Evolutionary conservation across 371 early-diverging fungal genomes (phyloP).

Genomic region (Entomophthora muscae): DNA sequence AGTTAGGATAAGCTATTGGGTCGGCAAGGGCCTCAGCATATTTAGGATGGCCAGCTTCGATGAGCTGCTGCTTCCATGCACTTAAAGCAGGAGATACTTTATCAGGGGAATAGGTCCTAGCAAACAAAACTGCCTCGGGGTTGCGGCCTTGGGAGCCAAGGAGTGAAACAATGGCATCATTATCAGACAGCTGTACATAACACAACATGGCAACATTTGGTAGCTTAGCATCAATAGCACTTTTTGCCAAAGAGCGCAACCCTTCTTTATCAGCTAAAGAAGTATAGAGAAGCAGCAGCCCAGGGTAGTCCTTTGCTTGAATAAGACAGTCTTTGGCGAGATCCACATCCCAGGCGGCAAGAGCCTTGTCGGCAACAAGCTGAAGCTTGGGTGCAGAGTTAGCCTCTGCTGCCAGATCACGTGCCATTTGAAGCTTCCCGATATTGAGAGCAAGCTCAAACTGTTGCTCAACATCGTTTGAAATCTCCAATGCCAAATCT

Average conservation of each 20-base stretch:
- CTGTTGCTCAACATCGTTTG: constrained; percentile 83
- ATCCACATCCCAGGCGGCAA: constrained; percentile 52
- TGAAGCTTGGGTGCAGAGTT: constrained; percentile 82
- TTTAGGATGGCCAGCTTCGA: constrained; percentile 47
- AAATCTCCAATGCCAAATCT: constrained; percentile 79
- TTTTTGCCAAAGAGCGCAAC: constrained; percentile 46
- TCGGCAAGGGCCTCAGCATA: constrained; percentile 77
- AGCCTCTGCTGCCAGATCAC: constrained; percentile 61
- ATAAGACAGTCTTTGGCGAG: constrained; percentile 79
- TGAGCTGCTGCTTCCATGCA: constrained; percentile 59
- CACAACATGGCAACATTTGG: constrained; percentile 84
- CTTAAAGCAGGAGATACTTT: constrained; percentile 36
- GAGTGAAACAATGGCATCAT: constrained; percentile 61
- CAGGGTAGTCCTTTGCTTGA: constrained; percentile 75
- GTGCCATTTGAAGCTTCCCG: constrained; percentile 63
- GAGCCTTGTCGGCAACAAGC: constrained; percentile 75
- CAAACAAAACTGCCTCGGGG: constrained; percentile 93
- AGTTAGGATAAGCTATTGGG: constrained; percentile 60
- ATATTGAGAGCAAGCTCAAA: constrained; percentile 88
- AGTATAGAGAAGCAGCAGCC: constrained; percentile 74
- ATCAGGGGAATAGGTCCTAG: constrained; percentile 73
- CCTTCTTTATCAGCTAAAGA: constrained; percentile 67
- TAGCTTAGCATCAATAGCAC: constrained; percentile 62
- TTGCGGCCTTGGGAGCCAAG: constrained; percentile 68
- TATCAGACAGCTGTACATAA: constrained; percentile 47